A percentile compares a stretch with the other conserved stretches of the same genome.
These are phyloP conservation scores for Acacia concinna DNA, from an alignment of 331 rosid genomes.

Conservation along the genomic window DNA sequence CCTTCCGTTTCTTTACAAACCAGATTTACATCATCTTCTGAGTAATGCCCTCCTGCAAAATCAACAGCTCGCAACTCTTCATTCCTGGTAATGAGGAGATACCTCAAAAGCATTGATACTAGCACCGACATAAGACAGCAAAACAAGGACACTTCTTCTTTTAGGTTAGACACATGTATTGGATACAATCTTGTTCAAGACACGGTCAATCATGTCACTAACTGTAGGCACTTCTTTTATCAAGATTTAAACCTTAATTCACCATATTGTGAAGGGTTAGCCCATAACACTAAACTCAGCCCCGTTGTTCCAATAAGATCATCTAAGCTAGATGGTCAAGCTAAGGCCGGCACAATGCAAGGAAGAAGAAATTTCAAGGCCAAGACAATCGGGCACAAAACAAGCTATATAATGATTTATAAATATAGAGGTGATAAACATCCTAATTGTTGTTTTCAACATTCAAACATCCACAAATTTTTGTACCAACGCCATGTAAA, in stretches of 20 bases:
- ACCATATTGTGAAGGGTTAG: no score
- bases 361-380: not conserved
- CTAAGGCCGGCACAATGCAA: not conserved
- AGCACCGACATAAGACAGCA: not conserved
- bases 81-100: not conserved
- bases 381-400: no score
- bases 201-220: no score
- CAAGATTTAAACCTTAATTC: no score
- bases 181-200: no score
- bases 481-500: not conserved
- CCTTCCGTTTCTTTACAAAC: constrained; percentile 26
- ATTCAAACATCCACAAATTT: not conserved
- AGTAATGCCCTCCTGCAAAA: constrained; percentile 54
- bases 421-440: no score
- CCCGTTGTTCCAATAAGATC: not conserved
- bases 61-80: constrained; percentile 27
- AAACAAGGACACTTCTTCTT: not conserved
- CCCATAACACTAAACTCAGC: no score
- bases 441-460: no score
- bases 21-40: constrained; percentile 32
- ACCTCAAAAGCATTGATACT: not conserved
- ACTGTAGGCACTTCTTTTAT: no score
- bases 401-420: no score
- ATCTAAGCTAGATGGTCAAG: not conserved
- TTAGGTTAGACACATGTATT: no score